These are phyloP conservation scores for Hysterangium stoloniferum DNA, from an alignment of 768 basidiomycete species.

Conservation along the genomic window DNA sequence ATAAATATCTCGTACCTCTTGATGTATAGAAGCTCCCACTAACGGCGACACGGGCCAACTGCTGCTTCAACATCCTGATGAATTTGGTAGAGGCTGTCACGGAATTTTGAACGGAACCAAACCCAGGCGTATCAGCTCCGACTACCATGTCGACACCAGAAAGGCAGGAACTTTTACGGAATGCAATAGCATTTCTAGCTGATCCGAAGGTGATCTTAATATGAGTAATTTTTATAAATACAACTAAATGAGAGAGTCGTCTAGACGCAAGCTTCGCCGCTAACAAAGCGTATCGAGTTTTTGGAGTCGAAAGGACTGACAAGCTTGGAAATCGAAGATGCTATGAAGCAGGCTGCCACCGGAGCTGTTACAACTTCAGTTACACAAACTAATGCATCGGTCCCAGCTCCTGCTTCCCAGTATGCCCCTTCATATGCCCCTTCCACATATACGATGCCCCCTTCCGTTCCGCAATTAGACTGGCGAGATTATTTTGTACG, in stretches of 20 bases:
- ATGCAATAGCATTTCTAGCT: constrained; percentile 78
- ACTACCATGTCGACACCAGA: constrained; percentile 38
- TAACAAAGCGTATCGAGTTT: constrained; percentile 85
- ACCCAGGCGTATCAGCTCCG: neutral
- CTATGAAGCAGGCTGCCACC: constrained; percentile 47
- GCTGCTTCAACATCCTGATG: constrained; percentile 1
- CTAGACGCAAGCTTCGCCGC: constrained; percentile 69
- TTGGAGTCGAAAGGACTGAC: constrained; percentile 92
- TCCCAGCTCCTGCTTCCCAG: constrained; percentile 17
- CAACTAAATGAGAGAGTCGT: too few species aligned
- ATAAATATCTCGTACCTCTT: neutral
- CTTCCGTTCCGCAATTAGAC: constrained; percentile 58
- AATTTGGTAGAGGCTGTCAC: neutral
- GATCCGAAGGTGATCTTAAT: constrained; percentile 59
- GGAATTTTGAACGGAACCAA: constrained; percentile 7
- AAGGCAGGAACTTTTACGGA: constrained; percentile 66
- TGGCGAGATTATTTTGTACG: constrained; percentile 98
- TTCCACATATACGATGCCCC: constrained; percentile 31
- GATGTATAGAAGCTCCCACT: neutral
- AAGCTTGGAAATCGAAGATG: constrained; percentile 76
- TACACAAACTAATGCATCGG: constrained; percentile 14
- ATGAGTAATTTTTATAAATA: neutral
- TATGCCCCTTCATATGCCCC: constrained; percentile 41
- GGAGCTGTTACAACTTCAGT: neutral
- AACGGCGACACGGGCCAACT: constrained; percentile 2